phyloP scores from a whole-genome alignment of 768 basidiomycete species.

The Tulasnella sp. region DNA sequence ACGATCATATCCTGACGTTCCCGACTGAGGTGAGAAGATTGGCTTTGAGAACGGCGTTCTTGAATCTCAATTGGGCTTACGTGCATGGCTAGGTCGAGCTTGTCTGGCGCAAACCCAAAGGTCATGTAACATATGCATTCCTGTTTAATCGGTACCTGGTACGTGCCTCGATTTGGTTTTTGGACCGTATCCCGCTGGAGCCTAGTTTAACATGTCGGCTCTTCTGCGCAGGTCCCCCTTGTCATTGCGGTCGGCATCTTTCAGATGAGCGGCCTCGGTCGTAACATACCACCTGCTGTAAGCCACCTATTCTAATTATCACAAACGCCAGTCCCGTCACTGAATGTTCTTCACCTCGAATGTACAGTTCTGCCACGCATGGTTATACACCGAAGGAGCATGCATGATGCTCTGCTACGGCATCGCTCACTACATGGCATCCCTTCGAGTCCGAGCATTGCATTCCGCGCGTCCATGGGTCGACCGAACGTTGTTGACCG shows the following conservation, averaged over 20 bases:
- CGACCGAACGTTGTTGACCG: neutral
- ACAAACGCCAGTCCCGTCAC: neutral
- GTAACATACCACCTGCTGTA: neutral
- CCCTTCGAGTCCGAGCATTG: neutral
- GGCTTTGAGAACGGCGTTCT: neutral
- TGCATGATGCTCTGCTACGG: neutral
- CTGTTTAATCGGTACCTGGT: neutral
- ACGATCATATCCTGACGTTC: neutral
- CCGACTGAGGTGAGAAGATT: neutral
- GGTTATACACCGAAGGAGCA: neutral
- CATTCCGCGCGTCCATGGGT: neutral
- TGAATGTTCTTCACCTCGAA: neutral
- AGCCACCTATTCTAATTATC: neutral
- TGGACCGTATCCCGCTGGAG: neutral
- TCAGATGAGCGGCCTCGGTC: neutral
- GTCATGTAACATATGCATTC: neutral
- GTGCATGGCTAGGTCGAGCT: neutral
- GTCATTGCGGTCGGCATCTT: neutral
- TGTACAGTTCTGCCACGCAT: neutral
- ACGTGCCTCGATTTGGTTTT: neutral
- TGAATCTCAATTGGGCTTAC: neutral
- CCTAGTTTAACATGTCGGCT: neutral
- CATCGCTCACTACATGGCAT: neutral
- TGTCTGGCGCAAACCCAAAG: neutral
- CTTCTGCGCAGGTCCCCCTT: neutral